Percentiles rank a stretch among this genome's conserved stretches.
phyloP scores from a whole-genome alignment of 768 basidiomycete species.

The Termitomyces sp. region DNA sequence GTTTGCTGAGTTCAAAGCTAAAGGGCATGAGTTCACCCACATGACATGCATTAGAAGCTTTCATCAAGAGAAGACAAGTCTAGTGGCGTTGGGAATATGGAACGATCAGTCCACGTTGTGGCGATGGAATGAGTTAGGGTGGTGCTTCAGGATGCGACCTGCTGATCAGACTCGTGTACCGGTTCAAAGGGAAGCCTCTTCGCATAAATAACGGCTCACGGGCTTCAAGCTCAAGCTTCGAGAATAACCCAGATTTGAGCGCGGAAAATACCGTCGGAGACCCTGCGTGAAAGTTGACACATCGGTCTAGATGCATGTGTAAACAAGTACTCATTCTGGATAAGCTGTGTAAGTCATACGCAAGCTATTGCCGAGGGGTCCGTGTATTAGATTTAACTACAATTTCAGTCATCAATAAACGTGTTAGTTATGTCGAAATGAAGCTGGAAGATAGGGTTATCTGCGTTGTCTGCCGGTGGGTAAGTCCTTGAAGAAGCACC shows the following conservation, averaged over 20 bases:
- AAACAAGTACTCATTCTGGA: neutral
- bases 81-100: neutral
- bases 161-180: constrained; percentile 9
- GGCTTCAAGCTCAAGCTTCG: neutral
- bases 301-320: neutral
- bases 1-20: neutral
- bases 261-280: constrained; percentile 1
- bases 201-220: neutral
- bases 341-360: neutral
- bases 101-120: neutral
- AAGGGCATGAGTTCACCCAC: neutral
- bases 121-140: neutral
- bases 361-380: neutral
- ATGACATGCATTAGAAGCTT: neutral
- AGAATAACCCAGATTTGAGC: neutral
- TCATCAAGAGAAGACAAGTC: neutral
- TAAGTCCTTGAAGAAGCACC: neutral
- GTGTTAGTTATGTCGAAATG: neutral
- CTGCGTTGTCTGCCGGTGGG: neutral
- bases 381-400: neutral
- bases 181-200: neutral
- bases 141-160: neutral
- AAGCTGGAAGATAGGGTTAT: neutral
- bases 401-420: neutral
- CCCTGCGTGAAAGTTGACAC: neutral